Evolutionary conservation across 768 basidiomycete genomes (phyloP).

Genomic region (Russula abietina): DNA sequence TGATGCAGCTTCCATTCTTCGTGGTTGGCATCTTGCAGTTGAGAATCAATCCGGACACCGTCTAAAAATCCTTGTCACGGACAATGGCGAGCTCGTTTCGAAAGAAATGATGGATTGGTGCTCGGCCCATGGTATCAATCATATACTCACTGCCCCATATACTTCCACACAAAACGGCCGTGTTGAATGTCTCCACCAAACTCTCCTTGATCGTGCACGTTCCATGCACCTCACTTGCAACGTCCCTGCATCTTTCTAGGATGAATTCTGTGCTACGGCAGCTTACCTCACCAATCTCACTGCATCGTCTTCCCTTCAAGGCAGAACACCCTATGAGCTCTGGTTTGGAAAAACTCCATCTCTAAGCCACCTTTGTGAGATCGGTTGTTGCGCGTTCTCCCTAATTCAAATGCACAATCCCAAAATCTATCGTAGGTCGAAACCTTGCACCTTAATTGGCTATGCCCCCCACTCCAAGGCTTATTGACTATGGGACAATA

Average conservation of each 20-base stretch:
- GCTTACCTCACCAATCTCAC: neutral
- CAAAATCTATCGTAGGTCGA: too few relatives aligned
- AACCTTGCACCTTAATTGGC: too few relatives aligned
- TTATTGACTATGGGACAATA: too few relatives aligned
- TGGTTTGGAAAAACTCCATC: neutral
- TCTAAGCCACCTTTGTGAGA: neutral
- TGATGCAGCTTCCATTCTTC: neutral
- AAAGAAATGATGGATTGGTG: fast-evolving
- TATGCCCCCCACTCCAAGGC: too few relatives aligned
- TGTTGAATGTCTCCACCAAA: too few relatives aligned
- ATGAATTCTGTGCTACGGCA: neutral
- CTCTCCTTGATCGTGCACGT: too few relatives aligned
- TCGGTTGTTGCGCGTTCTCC: too few relatives aligned
- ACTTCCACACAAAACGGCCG: too few relatives aligned
- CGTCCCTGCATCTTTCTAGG: neutral
- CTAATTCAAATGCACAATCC: too few relatives aligned
- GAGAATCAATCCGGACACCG: neutral
- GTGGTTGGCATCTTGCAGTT: neutral
- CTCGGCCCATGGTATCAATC: fast-evolving
- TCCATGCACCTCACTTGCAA: neutral
- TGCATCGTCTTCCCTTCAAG: fast-evolving
- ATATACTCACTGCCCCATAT: neutral
- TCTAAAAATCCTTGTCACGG: neutral
- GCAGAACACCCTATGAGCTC: neutral
- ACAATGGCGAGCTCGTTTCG: neutral